These are phyloP conservation scores for Penicillium odoratum DNA, from an alignment of 495 filamentous ascomycete genomes.

Conservation along the genomic window DNA sequence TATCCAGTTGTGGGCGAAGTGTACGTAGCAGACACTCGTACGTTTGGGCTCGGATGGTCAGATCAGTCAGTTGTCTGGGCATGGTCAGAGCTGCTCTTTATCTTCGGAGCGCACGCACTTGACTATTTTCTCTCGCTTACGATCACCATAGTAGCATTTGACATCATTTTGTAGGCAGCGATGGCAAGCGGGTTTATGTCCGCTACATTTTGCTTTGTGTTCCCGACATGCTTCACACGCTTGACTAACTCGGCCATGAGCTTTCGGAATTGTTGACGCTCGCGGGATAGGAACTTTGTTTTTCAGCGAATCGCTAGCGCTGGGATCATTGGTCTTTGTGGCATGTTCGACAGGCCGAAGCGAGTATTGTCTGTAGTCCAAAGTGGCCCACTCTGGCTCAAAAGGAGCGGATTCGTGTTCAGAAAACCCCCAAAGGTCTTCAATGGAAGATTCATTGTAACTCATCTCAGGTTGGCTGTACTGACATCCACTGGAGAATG, in stretches of 20 bases:
- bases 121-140: constrained; percentile 57
- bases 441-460: neutral
- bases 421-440: neutral
- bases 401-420: neutral
- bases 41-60: constrained; percentile 33
- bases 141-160: constrained; percentile 55
- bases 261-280: neutral
- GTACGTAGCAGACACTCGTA: constrained; percentile 39
- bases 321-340: neutral
- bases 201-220: constrained; percentile 64
- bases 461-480: neutral
- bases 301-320: neutral
- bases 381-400: neutral
- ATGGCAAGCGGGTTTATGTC: constrained; percentile 55
- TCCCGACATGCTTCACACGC: constrained; percentile 76
- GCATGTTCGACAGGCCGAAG: neutral
- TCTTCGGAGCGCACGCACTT: constrained; percentile 39
- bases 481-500: neutral
- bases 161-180: constrained; percentile 54
- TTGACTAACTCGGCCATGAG: constrained; percentile 42
- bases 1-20: constrained; percentile 35
- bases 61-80: constrained; percentile 40
- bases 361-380: neutral
- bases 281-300: constrained; percentile 1
- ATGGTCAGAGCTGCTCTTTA: neutral